These are phyloP conservation scores for Mimosa bimucronata DNA, from an alignment of 306 rosid species.

Conservation along the genomic window DNA sequence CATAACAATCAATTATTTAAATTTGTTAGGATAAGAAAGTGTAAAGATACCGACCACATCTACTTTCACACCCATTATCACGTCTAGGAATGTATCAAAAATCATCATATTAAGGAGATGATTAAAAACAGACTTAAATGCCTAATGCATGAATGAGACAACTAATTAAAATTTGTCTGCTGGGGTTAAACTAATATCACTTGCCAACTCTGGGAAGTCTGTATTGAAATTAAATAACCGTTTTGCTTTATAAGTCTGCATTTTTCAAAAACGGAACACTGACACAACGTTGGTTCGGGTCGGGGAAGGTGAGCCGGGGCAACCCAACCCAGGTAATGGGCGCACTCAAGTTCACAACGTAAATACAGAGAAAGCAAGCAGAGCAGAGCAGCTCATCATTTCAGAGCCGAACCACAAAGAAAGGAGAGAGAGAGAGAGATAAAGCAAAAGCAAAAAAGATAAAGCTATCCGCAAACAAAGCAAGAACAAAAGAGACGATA, in stretches of 20 bases:
- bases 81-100: no score
- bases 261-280: background rate
- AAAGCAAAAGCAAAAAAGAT: conserved; percentile 29
- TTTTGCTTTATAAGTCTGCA: background rate
- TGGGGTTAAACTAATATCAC: background rate
- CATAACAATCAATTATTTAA: no score
- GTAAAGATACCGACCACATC: no score
- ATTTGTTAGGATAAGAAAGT: no score
- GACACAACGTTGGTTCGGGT: background rate
- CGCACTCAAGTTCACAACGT: conserved; percentile 45
- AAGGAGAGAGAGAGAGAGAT: conserved; percentile 34
- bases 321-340: background rate
- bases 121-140: no score
- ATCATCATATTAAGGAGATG: no score
- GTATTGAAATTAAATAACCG: no score
- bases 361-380: background rate
- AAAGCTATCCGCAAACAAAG: conserved; percentile 16
- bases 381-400: conserved; percentile 60
- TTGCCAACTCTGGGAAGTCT: no score
- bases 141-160: background rate
- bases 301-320: conserved; percentile 36
- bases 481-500: conserved; percentile 5
- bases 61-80: no score
- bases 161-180: background rate
- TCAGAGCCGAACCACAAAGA: conserved; percentile 50